A percentile compares a stretch with the other conserved stretches of the same genome.
phyloP scores from a whole-genome alignment of 2,329 filamentous ascomycete species.

The Curvularia spicifera region DNA sequence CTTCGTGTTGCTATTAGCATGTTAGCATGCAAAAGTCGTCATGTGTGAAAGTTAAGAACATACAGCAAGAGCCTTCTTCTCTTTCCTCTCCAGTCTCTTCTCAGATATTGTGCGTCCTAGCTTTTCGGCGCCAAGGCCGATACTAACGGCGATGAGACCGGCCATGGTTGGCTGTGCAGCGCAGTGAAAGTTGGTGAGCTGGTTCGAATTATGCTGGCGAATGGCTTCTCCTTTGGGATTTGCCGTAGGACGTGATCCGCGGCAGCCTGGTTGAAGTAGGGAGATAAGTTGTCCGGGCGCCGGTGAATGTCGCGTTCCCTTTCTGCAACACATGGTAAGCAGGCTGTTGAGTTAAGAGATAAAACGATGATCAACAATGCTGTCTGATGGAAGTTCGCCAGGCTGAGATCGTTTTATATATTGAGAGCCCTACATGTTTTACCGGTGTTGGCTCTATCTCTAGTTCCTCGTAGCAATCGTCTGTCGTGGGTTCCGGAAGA shows the following conservation, averaged over 20 bases:
- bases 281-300: background rate
- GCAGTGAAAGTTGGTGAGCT: conserved; percentile 5
- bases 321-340: conserved; percentile 9
- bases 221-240: background rate
- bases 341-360: background rate
- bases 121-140: conserved; percentile 32
- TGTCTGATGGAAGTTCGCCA: background rate
- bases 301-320: background rate
- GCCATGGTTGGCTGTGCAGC: conserved; percentile 22
- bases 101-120: conserved; percentile 30
- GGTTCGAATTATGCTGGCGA: background rate
- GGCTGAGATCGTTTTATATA: background rate
- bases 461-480: too few species aligned
- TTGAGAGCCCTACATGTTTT: conserved; percentile 1
- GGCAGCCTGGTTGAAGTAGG: conserved; percentile 11
- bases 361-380: background rate
- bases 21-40: background rate
- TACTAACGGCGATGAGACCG: conserved; percentile 26
- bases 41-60: background rate
- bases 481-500: too few species aligned
- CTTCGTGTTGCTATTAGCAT: conserved; percentile 22
- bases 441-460: background rate
- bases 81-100: conserved; percentile 32
- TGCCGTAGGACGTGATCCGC: conserved; percentile 1
- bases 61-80: conserved; percentile 33